Conservation (phyloP, 768 basidiomycete genomes). For the Boletellus ananas region DNA sequence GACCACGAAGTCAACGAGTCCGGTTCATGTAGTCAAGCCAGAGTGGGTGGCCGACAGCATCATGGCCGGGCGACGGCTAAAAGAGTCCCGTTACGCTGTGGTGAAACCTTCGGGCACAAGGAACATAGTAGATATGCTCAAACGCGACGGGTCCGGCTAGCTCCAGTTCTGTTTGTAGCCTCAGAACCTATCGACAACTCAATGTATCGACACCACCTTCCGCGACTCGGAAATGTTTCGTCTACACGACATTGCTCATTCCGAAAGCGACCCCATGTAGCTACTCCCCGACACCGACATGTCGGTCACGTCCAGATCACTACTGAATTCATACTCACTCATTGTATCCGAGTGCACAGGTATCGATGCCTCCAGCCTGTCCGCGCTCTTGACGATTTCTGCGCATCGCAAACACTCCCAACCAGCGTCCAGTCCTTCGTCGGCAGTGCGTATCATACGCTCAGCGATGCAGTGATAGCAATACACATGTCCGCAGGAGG, state of each 20-base stretch:
- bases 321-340: constrained; percentile 62
- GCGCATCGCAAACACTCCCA: constrained; percentile 89
- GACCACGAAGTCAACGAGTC: constrained; percentile 44
- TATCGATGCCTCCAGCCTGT: constrained; percentile 39
- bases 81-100: constrained; percentile 58
- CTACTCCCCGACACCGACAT: constrained; percentile 56
- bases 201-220: constrained; percentile 9
- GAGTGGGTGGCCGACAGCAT: constrained; percentile 76
- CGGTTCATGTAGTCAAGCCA: constrained; percentile 63
- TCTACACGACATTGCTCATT: constrained; percentile 10
- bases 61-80: constrained; percentile 50
- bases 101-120: constrained; percentile 37
- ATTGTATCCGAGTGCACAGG: constrained; percentile 26
- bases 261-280: constrained; percentile 34
- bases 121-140: constrained; percentile 39
- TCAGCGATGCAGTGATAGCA: constrained; percentile 93
- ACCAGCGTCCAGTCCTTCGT: constrained; percentile 50
- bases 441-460: constrained; percentile 68
- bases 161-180: background rate
- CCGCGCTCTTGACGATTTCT: constrained; percentile 58
- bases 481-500: constrained; percentile 82
- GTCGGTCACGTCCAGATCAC: constrained; percentile 43
- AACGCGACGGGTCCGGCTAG: constrained; percentile 15
- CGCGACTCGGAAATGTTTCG: background rate
- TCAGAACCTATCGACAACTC: background rate